Evolutionary conservation across 73 alveolate genomes (phyloP).

Genomic region (Paramecium caudatum): DNA sequence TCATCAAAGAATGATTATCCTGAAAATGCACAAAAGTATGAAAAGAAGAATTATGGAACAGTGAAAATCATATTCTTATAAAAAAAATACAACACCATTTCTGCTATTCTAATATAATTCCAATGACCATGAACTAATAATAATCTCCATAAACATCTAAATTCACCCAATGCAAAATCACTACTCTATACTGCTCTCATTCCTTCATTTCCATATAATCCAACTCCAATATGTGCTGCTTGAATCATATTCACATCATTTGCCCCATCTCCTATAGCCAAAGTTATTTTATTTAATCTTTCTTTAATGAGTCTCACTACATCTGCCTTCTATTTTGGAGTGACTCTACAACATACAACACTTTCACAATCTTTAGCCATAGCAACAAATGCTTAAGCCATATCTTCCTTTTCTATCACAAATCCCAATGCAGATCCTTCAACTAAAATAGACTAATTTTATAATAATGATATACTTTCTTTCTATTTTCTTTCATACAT

Average conservation of each 20-base stretch:
- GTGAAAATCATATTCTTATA: constrained; percentile 96
- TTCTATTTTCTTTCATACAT: constrained; percentile 77
- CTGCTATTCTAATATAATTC: constrained; percentile 94
- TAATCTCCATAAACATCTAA: constrained; percentile 90
- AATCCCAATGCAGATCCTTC: constrained; percentile 83
- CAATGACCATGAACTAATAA: constrained; percentile 96
- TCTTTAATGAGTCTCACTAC: constrained; percentile 93
- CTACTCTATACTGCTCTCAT: constrained; percentile 97
- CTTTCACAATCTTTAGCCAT: constrained; percentile 81
- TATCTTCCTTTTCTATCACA: constrained; percentile 67
- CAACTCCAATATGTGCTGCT: constrained; percentile 89
- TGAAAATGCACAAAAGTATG: constrained; percentile 92
- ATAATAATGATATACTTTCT: constrained; percentile 76
- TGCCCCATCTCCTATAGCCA: constrained; percentile 99
- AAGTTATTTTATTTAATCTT: constrained; percentile 80
- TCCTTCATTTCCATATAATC: constrained; percentile 98
- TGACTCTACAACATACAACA: constrained; percentile 92
- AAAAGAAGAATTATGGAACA: constrained; percentile 90
- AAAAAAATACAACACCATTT: constrained; percentile 96
- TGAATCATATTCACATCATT: constrained; percentile 98
- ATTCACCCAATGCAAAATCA: constrained; percentile 95
- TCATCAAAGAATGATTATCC: constrained; percentile 97
- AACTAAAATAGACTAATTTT: constrained; percentile 75
- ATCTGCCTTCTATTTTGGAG: constrained; percentile 96
- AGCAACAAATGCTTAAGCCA: constrained; percentile 71